Base-by-base conservation (phyloP, 768 basidiomycete species). In the Pilatotrama ljubarskyi region DNA sequence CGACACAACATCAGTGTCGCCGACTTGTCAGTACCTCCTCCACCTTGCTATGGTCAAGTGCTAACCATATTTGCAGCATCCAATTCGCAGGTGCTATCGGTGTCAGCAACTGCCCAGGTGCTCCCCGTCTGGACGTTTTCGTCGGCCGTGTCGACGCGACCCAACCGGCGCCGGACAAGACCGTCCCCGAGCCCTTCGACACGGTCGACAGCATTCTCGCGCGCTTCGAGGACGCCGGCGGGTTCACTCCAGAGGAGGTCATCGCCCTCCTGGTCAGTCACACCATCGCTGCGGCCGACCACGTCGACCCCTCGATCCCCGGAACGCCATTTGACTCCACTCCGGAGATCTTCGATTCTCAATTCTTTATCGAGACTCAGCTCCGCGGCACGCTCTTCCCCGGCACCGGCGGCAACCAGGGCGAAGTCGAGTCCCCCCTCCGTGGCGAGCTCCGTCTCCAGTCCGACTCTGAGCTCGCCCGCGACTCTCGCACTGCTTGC, bases 121-220 rank as follows among this genome's bases (percentile, higher is more conserved):
- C 74, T 47, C 78, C 77, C 22, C 71, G 64, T 1, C 65, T 77
- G 1, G 66, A 69, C 52, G 78, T 78, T 67, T 68, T 77, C 29
- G 65, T 75, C 40, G 78, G 77, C 53, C 64, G 58, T 14, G 6
- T 44, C 15, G 59, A 59, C 50, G 65, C 67, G 20, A 59, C 59
- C 18, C 48, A 51, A 35, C 67, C 67, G 24, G 67, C 67, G 11
- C 65, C 65, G 18, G 67, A 68, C 54, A 24, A 41, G 55, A 64
- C 65, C n/a, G 65, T 68, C 29, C 67, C 67, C 6, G 67, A 68
- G 59, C 67, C 67, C 3, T 66, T 66, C 70, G 64, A 69, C 63
- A 64, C 56, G 35, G 66, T 69, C 49, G 63, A 64, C 56, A 62
- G 53, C 56, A 67, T 69, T 44, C 64, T 69, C 20, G 55, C 40